These are phyloP conservation scores for Gynandropsis gynandra DNA, from an alignment of 345 rosid species.

Conservation along the genomic window DNA sequence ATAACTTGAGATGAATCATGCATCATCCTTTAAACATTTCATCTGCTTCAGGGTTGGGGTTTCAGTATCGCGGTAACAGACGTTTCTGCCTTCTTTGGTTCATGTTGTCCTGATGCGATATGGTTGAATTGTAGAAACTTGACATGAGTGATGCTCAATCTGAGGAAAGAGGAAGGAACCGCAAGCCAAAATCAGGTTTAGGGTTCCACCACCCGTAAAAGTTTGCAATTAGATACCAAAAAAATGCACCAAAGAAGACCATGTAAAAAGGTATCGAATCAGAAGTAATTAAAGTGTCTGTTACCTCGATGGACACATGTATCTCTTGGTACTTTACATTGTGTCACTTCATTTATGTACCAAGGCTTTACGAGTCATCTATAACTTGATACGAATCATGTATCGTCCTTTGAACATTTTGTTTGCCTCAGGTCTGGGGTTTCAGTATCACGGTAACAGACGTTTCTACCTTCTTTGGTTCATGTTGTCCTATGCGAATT, in stretches of 20 bases:
- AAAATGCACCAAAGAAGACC: conserved; percentile 36
- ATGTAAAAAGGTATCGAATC: conserved; percentile 35
- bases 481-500: no score
- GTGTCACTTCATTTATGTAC: background rate
- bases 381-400: no score
- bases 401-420: no score
- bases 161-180: conserved; percentile 29
- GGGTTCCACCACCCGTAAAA: conserved; percentile 28
- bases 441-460: no score
- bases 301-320: conserved; percentile 52
- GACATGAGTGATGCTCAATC: conserved; percentile 45
- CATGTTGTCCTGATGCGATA: conserved; percentile 14
- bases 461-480: no score
- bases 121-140: conserved; percentile 39
- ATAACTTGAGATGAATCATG: no score
- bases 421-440: no score
- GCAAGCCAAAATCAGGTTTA: conserved; percentile 22
- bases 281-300: conserved; percentile 28
- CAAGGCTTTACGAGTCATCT: no score
- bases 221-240: conserved; percentile 44
- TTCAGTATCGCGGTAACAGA: no score
- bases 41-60: no score
- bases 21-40: no score
- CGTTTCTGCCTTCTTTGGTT: no score
- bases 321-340: conserved; percentile 8